Evolutionary conservation across 2,329 filamentous ascomycete genomes (phyloP).

Genomic region (Monilinia fructicola): DNA sequence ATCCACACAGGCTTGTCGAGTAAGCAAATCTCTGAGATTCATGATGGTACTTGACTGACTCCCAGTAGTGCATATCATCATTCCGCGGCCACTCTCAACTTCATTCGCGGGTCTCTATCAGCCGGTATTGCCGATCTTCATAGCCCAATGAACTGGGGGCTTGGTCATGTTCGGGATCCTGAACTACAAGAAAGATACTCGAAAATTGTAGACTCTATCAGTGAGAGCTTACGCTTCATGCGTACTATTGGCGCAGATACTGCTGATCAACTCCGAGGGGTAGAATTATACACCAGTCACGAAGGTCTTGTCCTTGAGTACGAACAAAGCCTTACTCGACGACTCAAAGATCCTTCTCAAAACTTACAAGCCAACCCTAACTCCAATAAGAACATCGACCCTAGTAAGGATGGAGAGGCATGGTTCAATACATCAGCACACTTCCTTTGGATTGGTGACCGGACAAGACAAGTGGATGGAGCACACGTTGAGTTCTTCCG

Average conservation of each 20-base stretch:
- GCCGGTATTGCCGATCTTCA: slow-evolving; percentile 93
- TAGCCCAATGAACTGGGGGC: slow-evolving; percentile 88
- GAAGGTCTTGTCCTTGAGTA: slow-evolving; percentile 94
- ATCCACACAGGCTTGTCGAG: slow-evolving; percentile 79
- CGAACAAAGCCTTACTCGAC: slow-evolving; percentile 81
- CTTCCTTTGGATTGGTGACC: slow-evolving; percentile 98
- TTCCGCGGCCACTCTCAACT: slow-evolving; percentile 92
- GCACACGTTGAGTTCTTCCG: slow-evolving; percentile 98
- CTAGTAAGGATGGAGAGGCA: slow-evolving; percentile 45
- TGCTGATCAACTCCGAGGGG: slow-evolving; percentile 79
- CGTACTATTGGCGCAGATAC: slow-evolving; percentile 88
- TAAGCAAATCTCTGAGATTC: slow-evolving; percentile 40
- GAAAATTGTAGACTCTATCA: slow-evolving; percentile 79
- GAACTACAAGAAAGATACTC: slow-evolving; percentile 83
- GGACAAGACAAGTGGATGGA: slow-evolving; percentile 88
- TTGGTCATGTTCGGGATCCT: slow-evolving; percentile 86
- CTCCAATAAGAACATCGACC: not conserved
- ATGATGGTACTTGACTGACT: slow-evolving; percentile 19
- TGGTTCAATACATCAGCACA: slow-evolving; percentile 96
- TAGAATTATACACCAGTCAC: slow-evolving; percentile 93
- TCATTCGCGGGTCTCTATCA: slow-evolving; percentile 77
- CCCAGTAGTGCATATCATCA: slow-evolving; percentile 79
- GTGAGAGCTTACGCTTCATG: slow-evolving; percentile 91
- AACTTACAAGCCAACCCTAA: not conserved
- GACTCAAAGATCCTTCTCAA: slow-evolving; percentile 62